phyloP scores from a whole-genome alignment of 2,329 filamentous ascomycete genomes.

The Aspergillus fijiensis region DNA sequence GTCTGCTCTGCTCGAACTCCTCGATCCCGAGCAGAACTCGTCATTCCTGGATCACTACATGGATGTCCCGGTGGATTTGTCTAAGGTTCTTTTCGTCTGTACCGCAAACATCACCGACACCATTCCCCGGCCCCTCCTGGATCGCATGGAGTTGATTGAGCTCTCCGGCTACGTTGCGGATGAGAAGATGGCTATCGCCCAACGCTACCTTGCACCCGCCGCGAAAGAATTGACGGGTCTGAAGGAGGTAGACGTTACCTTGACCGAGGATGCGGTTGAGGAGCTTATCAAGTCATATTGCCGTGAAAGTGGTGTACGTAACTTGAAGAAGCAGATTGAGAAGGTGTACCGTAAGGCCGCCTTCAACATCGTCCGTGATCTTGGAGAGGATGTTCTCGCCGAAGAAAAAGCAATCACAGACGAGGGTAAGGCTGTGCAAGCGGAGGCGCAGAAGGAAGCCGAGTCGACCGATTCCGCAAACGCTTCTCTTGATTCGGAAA shows the following conservation, averaged over 20 bases:
- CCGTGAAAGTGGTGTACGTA: slow-evolving; percentile 93
- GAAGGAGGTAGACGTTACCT: slow-evolving; percentile 83
- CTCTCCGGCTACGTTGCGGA: slow-evolving; percentile 95
- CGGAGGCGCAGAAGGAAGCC: slow-evolving; percentile 57
- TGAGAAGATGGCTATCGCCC: slow-evolving; percentile 98
- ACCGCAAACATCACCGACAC: slow-evolving; percentile 99
- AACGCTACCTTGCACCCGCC: slow-evolving; percentile 85
- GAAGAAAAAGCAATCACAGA: slow-evolving; percentile 81
- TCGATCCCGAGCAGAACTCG: slow-evolving; percentile 95
- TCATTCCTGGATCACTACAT: slow-evolving; percentile 99
- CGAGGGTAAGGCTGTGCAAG: slow-evolving; percentile 75
- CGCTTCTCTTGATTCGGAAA: slow-evolving; percentile 49
- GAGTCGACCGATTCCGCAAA: slow-evolving; percentile 64
- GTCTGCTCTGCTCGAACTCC: slow-evolving; percentile 85
- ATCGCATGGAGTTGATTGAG: slow-evolving; percentile 97
- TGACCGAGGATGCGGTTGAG: slow-evolving; percentile 83
- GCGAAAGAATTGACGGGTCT: slow-evolving; percentile 93
- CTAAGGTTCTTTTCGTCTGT: slow-evolving; percentile 97
- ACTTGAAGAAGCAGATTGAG: slow-evolving; percentile 98
- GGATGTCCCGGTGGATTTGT: slow-evolving; percentile 95
- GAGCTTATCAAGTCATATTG: slow-evolving; percentile 99
- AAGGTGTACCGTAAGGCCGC: slow-evolving; percentile 98
- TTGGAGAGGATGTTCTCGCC: slow-evolving; percentile 78
- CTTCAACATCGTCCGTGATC: slow-evolving; percentile 91
- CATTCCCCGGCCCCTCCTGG: slow-evolving; percentile 86